A percentile compares a stretch with the other conserved stretches of the same genome.
Conservation (phyloP, 1,284 basidiomycete species). For the Thelephora terrestris region DNA sequence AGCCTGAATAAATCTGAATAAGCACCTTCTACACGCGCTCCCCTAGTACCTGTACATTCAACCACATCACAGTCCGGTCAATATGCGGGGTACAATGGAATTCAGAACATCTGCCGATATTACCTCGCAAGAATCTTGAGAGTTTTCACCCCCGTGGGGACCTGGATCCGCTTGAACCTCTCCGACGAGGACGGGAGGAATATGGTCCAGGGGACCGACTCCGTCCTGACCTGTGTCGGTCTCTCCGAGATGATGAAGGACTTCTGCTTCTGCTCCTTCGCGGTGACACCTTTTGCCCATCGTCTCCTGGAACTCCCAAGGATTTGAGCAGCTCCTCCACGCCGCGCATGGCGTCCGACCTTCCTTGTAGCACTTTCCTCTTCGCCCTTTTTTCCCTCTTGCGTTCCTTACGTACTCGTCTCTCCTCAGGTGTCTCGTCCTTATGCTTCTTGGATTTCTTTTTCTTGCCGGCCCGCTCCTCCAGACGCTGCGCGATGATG, state of each 20-base stretch:
- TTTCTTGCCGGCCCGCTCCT: conserved; percentile 55
- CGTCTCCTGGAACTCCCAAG: conserved; percentile 16
- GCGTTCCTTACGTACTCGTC: conserved; percentile 53
- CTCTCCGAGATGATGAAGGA: conserved; percentile 10
- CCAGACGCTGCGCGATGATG: conserved; percentile 57
- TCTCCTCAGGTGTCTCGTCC: conserved; percentile 73
- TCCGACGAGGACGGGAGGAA: neutral
- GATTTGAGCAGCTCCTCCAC: conserved; percentile 37
- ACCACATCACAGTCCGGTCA: too few species aligned
- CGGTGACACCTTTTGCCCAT: too few species aligned
- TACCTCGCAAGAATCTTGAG: too few species aligned
- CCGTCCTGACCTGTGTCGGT: neutral
- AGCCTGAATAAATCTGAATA: too few species aligned
- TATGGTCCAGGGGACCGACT: neutral
- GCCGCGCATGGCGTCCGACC: conserved; percentile 34
- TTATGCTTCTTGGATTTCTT: conserved; percentile 49
- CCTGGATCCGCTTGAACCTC: neutral
- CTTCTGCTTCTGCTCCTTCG: conserved; percentile 11
- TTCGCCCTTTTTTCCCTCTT: conserved; percentile 50
- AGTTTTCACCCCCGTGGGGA: too few species aligned
- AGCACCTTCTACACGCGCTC: conserved; percentile 15
- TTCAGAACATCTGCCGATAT: too few species aligned
- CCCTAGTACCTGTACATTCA: too few species aligned
- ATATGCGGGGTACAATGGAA: too few species aligned
- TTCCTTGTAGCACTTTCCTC: conserved; percentile 26